Conservation (phyloP, 108 stramenopile species). For the Asterionellopsis glacialis region DNA sequence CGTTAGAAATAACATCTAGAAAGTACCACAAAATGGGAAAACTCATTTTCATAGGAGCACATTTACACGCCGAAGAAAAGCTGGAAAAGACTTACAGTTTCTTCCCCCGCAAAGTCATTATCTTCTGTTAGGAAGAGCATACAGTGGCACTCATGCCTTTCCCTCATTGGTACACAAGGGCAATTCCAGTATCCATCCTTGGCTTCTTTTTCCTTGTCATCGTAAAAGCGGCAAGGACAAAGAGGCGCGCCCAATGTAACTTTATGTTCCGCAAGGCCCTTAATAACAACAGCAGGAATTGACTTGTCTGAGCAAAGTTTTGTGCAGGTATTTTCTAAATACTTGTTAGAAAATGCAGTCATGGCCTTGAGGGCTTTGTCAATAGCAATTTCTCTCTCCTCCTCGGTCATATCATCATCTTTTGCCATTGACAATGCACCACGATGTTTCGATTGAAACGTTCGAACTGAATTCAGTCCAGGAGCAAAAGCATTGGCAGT, state of each 20-base stretch:
- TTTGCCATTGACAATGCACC: constrained; percentile 11
- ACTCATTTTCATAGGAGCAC: neutral
- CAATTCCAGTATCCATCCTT: constrained; percentile 90
- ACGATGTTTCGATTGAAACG: too few species aligned
- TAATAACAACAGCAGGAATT: constrained; percentile 80
- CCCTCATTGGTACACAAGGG: constrained; percentile 71
- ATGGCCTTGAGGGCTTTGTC: constrained; percentile 78
- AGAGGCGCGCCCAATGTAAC: constrained; percentile 78
- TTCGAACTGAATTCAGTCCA: too few species aligned
- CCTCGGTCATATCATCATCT: constrained; percentile 48
- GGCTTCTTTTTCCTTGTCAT: constrained; percentile 85
- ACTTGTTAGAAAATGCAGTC: constrained; percentile 83
- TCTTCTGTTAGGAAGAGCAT: constrained; percentile 88
- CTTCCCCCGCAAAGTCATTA: constrained; percentile 69
- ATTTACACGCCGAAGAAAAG: too few species aligned
- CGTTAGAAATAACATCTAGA: neutral
- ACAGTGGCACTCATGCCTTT: constrained; percentile 83
- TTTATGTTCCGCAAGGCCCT: constrained; percentile 90
- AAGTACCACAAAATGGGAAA: neutral
- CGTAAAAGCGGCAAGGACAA: constrained; percentile 90
- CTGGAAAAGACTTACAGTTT: constrained; percentile 28
- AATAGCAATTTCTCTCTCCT: constrained; percentile 47
- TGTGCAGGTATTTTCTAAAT: constrained; percentile 67
- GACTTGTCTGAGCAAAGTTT: constrained; percentile 64
- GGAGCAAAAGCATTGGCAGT: too few species aligned